phyloP scores from a whole-genome alignment of 768 basidiomycete genomes.

The Strobilomyces dryophilus region DNA sequence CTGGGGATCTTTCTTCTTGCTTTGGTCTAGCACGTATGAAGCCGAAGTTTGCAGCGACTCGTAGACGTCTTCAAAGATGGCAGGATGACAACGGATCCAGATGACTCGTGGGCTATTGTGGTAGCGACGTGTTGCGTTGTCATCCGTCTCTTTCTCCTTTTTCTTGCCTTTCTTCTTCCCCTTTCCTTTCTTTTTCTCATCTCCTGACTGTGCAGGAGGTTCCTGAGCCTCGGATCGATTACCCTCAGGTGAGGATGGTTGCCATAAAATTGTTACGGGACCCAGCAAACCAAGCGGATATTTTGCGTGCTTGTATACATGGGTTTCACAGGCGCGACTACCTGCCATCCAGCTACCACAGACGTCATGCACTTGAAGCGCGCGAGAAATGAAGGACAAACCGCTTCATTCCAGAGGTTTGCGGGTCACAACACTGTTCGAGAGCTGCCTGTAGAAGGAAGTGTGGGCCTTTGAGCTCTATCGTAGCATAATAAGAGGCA shows the following conservation, averaged over 20 bases:
- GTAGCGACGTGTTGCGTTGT: conserved; percentile 4
- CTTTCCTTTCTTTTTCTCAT: conserved; percentile 1
- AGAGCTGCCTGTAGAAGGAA: conserved; percentile 48
- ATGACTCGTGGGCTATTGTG: conserved; percentile 38
- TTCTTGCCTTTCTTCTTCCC: conserved; percentile 30
- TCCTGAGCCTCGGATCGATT: background rate
- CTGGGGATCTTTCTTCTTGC: conserved; percentile 21
- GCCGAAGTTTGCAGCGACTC: conserved; percentile 47
- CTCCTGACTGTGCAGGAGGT: conserved; percentile 5
- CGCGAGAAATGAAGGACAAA: conserved; percentile 21
- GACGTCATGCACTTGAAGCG: conserved; percentile 1
- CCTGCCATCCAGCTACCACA: conserved; percentile 58
- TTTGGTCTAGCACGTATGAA: conserved; percentile 43
- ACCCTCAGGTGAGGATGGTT: conserved; percentile 28
- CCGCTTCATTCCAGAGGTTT: conserved; percentile 63
- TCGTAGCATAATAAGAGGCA: conserved; percentile 74
- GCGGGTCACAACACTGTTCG: conserved; percentile 59
- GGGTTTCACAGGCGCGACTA: conserved; percentile 59
- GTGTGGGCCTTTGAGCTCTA: conserved; percentile 71
- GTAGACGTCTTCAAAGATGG: conserved; percentile 56
- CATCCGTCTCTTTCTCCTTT: conserved; percentile 29
- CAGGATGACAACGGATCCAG: conserved; percentile 82
- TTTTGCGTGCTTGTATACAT: conserved; percentile 53
- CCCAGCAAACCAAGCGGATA: conserved; percentile 74
- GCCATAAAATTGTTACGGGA: conserved; percentile 75